Percentiles rank a stretch among this genome's conserved stretches.
Conservation (phyloP, 495 filamentous ascomycete species). For the Mytilinidion resinicola region DNA sequence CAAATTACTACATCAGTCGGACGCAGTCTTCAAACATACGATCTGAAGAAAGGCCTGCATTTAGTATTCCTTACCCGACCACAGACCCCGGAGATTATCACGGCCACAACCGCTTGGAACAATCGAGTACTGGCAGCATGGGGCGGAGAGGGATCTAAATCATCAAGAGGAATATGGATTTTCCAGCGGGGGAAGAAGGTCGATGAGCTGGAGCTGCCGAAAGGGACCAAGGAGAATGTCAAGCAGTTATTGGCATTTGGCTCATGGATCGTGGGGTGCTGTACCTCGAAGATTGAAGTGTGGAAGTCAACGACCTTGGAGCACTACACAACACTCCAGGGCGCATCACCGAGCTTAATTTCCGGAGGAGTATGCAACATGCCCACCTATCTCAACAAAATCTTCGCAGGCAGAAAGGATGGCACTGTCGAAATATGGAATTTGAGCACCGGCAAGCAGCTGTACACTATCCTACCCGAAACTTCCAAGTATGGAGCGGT, state of each 20-base stretch:
- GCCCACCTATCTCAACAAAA: slow-evolving; percentile 93
- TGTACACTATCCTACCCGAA: slow-evolving; percentile 75
- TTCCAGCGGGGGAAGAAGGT: slow-evolving; percentile 90
- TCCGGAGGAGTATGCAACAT: slow-evolving; percentile 70
- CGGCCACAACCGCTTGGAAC: slow-evolving; percentile 81
- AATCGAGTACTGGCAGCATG: slow-evolving; percentile 82
- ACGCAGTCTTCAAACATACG: slow-evolving; percentile 86
- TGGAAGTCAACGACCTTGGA: slow-evolving; percentile 83
- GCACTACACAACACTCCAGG: slow-evolving; percentile 74
- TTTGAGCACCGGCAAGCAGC: slow-evolving; percentile 76
- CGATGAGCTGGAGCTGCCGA: slow-evolving; percentile 61
- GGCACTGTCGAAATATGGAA: slow-evolving; percentile 98
- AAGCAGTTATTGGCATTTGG: slow-evolving; percentile 76
- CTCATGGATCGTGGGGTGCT: slow-evolving; percentile 82
- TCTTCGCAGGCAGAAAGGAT: slow-evolving; percentile 78
- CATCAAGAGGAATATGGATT: slow-evolving; percentile 72
- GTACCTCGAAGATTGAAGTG: slow-evolving; percentile 67
- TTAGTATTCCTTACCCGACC: slow-evolving; percentile 88
- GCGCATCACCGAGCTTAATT: slow-evolving; percentile 45
- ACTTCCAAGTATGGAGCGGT: slow-evolving; percentile 62
- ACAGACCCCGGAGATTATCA: slow-evolving; percentile 77
- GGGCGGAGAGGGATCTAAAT: slow-evolving; percentile 50
- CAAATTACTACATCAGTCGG: slow-evolving; percentile 95
- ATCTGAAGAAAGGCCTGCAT: slow-evolving; percentile 78
- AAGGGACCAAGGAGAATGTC: slow-evolving; percentile 58